Evolutionary conservation across 495 filamentous ascomycete species (phyloP).

Genomic region (Xylaria cubensis): DNA sequence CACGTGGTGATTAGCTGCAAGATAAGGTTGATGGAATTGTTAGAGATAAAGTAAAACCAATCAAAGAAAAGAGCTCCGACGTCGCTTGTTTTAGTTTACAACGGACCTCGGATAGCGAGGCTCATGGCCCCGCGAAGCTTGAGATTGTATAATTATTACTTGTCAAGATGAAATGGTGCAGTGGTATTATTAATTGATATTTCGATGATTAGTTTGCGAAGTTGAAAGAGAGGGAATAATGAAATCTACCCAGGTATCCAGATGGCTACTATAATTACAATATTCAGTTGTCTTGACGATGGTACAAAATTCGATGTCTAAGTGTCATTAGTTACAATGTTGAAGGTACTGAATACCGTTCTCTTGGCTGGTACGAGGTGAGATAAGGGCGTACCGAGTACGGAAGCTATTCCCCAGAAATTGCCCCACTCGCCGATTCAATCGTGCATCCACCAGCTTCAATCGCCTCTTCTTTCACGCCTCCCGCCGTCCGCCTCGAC

Average conservation of each 20-base stretch:
- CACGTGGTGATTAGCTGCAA: not conserved
- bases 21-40: not conserved
- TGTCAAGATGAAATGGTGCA: not conserved
- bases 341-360: not conserved
- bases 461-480: not conserved
- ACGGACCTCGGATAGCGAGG: constrained; percentile 4
- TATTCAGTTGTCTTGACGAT: too few relatives aligned
- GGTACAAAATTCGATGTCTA: not conserved
- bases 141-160: not conserved
- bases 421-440: constrained; percentile 17
- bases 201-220: not conserved
- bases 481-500: not conserved
- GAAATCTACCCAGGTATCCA: too few relatives aligned
- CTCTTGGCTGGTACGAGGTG: not conserved
- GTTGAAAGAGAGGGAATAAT: too few relatives aligned
- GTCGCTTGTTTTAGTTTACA: not conserved
- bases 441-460: not conserved
- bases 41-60: not conserved
- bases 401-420: not conserved
- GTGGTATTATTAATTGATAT: not conserved
- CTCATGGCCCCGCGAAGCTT: not conserved
- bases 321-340: not conserved
- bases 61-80: not conserved
- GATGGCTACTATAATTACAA: too few relatives aligned
- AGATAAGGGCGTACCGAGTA: constrained; percentile 11